Evolutionary conservation across 2,329 filamentous ascomycete genomes (phyloP), one percentile per base, ranked within the genome.

Genomic region (Fusarium sp.): DNA sequence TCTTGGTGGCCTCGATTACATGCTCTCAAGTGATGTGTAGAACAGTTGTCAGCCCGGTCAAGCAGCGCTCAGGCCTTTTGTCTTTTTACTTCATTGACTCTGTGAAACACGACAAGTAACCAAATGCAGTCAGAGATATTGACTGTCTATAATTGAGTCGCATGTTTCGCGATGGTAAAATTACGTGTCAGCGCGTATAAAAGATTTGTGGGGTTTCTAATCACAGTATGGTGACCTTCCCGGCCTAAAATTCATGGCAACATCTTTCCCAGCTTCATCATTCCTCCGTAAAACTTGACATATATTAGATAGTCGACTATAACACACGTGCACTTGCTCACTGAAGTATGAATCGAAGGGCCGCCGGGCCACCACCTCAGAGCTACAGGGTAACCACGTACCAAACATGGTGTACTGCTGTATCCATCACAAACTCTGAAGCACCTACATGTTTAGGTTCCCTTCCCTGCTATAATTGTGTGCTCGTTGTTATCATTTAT

Each of bases 231-330:
- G 12, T 12, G 10, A 11, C 26, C 3, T 4, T 10, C 26, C 3
- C 26, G 10, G n/a, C 1, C 7, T n/a, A 34, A 7, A 6, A 3
- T n/a, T 7, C 7, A n/a, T 7, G 2, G 6, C 7, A n/a, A 11
- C 17, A n/a, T 36, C 34, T 9, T n/a, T 4, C 17, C 10, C 7
- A 17, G 9, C n/a, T 8, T 9, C n/a, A 4, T n/a, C 34, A n/a
- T 4, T 19, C 17, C 34, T 36, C 34, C 7, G 9, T n/a, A 4
- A 10, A 9, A 17, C 19, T 36, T 5, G 8, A 9, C 5, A 11
- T 12, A 28, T 28, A 28, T 12, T 28, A 28, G 26, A 28, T 10
- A 11, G 26, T 28, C 11, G 26, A 28, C 10, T 28, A 3, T 28
- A 12, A 10, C 26, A 28, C 26, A 26, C 26, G 26, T 10, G 9